phyloP scores from a whole-genome alignment of 148 eudicot species.

The Suaeda aralocaspica region DNA sequence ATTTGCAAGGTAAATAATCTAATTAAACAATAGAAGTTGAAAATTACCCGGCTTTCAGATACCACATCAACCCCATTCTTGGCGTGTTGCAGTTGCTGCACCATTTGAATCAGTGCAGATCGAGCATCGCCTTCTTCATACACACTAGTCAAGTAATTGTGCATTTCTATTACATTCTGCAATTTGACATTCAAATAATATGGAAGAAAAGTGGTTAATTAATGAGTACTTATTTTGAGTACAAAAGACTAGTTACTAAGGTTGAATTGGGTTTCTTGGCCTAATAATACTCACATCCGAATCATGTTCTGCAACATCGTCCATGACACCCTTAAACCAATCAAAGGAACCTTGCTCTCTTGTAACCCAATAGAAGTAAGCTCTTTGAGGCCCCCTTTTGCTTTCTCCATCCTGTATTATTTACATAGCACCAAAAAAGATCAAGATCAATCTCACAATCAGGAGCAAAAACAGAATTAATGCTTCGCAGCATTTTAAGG shows the following conservation, averaged over 20 bases:
- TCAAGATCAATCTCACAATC: neutral
- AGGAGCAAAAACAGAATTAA: neutral
- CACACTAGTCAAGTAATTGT: slow-evolving; percentile 89
- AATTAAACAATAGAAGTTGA: neutral
- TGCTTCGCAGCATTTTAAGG: neutral
- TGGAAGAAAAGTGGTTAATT: neutral
- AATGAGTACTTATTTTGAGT: neutral
- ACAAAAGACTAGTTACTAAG: neutral
- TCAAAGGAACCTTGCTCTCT: slow-evolving; percentile 93
- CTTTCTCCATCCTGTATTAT: slow-evolving; percentile 36
- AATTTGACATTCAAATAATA: neutral
- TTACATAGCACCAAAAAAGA: neutral
- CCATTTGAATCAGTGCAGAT: slow-evolving; percentile 92
- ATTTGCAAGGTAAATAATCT: neutral
- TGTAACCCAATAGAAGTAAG: slow-evolving; percentile 90
- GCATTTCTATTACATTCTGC: slow-evolving; percentile 95
- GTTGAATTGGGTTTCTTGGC: slow-evolving; percentile 1
- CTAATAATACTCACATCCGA: slow-evolving; percentile 41
- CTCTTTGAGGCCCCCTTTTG: slow-evolving; percentile 63
- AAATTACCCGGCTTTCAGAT: slow-evolving; percentile 81
- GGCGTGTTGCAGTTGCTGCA: slow-evolving; percentile 90
- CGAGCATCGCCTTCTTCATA: slow-evolving; percentile 99
- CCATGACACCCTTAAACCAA: slow-evolving; percentile 97
- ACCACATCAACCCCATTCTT: slow-evolving; percentile 92
- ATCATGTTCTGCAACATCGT: slow-evolving; percentile 76